These are phyloP conservation scores for Eimeria brunetti DNA, from an alignment of 169 alveolate species.

Conservation along the genomic window DNA sequence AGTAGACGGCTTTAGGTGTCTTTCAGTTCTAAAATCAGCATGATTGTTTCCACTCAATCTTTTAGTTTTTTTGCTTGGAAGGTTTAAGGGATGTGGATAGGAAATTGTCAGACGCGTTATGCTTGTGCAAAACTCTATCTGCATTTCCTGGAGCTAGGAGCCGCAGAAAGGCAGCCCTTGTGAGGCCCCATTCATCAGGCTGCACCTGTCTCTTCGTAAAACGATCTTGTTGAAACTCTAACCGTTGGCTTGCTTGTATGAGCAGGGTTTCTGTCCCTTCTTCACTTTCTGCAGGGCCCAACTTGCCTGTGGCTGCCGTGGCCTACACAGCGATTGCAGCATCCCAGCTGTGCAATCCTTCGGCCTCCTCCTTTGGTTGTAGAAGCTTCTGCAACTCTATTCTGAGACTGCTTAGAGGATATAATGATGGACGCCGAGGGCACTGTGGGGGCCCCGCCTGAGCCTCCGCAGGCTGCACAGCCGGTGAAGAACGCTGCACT, in stretches of 20 bases:
- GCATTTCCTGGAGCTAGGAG: too few species aligned
- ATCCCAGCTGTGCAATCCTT: background rate
- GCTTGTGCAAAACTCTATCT: background rate
- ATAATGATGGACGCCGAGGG: conserved; percentile 56
- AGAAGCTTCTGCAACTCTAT: background rate
- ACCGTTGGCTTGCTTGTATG: background rate
- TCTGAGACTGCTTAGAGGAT: background rate
- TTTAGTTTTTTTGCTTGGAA: background rate
- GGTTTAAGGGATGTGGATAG: background rate
- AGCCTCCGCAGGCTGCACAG: background rate
- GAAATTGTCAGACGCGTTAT: background rate
- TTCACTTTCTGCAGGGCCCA: background rate
- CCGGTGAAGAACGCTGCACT: background rate
- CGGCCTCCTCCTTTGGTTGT: background rate
- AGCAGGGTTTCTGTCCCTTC: background rate
- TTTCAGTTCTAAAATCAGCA: background rate
- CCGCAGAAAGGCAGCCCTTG: background rate
- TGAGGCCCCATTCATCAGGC: background rate
- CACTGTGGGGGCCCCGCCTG: conserved; percentile 36
- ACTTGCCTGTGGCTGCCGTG: background rate
- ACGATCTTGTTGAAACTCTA: background rate
- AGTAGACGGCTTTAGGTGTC: background rate
- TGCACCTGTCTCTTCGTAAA: background rate
- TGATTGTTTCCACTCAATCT: background rate
- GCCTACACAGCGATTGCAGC: background rate